Conservation (phyloP, 2,329 filamentous ascomycete genomes). For the Penicillium digitatum region DNA sequence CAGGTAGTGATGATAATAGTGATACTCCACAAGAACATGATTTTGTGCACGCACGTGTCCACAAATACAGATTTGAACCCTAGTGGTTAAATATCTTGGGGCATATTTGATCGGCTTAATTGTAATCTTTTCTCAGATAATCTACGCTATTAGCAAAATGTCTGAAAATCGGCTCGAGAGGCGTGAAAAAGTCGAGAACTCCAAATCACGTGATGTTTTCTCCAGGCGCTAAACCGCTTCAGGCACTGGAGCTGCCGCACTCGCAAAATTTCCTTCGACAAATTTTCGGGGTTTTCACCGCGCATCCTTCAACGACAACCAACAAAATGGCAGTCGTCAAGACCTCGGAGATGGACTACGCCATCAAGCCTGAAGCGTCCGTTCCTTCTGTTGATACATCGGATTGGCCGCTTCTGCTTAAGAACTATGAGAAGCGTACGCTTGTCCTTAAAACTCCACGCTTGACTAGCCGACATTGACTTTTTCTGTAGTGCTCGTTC, state of each 20-base stretch:
- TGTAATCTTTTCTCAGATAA: background rate
- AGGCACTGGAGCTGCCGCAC: constrained; percentile 25
- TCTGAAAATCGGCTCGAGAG: background rate
- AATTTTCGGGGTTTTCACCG: constrained; percentile 22
- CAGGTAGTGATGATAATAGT: constrained; percentile 5
- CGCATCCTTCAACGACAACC: constrained; percentile 21
- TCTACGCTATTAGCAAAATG: background rate
- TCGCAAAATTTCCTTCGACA: constrained; percentile 28
- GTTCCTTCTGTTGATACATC: constrained; percentile 78
- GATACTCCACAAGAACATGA: background rate
- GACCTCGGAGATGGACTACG: constrained; percentile 66
- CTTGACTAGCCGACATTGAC: constrained; percentile 11
- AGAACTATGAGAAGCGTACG: constrained; percentile 91
- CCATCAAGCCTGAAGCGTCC: constrained; percentile 86
- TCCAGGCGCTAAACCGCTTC: constrained; percentile 19
- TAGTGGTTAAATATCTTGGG: background rate
- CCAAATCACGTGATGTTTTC: constrained; percentile 7
- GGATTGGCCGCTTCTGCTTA: constrained; percentile 87
- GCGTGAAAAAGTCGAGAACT: constrained; percentile 1
- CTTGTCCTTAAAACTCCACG: constrained; percentile 28
- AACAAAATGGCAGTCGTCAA: constrained; percentile 47
- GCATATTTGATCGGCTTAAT: background rate
- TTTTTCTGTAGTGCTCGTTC: constrained; percentile 63
- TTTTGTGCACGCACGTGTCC: background rate
- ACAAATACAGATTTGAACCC: background rate